Percentiles rank a stretch among this genome's conserved stretches.
phyloP scores from a whole-genome alignment of 2,329 filamentous ascomycete species.

The Cordyceps pruinosa region DNA sequence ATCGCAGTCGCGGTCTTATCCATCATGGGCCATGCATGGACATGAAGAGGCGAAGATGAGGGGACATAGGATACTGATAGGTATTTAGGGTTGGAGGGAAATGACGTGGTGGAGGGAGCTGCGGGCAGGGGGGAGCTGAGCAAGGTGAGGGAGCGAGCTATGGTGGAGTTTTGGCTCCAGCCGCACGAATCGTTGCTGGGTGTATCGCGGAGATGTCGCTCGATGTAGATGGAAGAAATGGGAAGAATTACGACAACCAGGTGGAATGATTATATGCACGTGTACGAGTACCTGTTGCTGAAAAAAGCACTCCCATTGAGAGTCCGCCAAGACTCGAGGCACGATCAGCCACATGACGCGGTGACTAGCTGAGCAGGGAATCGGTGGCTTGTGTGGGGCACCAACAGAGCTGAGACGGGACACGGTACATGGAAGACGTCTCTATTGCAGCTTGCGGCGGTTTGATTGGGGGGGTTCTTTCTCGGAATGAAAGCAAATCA shows the following conservation, averaged over 20 bases:
- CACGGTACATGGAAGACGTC: neutral
- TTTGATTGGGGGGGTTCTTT: neutral
- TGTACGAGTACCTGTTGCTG: too few species aligned
- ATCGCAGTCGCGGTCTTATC: neutral
- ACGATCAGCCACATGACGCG: neutral
- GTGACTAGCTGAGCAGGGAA: neutral
- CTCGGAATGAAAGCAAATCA: neutral
- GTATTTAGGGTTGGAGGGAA: neutral
- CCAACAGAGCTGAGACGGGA: neutral
- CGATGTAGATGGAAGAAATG: neutral
- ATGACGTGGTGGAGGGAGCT: slow-evolving; percentile 7
- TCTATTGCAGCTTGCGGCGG: neutral
- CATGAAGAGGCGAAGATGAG: neutral
- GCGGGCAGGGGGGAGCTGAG: neutral
- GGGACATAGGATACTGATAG: neutral
- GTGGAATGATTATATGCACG: too few species aligned
- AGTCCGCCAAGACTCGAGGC: neutral
- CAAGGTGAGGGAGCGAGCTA: neutral
- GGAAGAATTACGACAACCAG: neutral
- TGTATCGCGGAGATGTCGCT: too few species aligned
- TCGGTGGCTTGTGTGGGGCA: slow-evolving; percentile 2
- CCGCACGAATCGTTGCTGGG: neutral
- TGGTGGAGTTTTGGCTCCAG: slow-evolving; percentile 5
- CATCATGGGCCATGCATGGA: neutral
- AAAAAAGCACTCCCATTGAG: too few species aligned